phyloP scores from a whole-genome alignment of 306 rosid genomes.

The Cicer chorassanicum region DNA sequence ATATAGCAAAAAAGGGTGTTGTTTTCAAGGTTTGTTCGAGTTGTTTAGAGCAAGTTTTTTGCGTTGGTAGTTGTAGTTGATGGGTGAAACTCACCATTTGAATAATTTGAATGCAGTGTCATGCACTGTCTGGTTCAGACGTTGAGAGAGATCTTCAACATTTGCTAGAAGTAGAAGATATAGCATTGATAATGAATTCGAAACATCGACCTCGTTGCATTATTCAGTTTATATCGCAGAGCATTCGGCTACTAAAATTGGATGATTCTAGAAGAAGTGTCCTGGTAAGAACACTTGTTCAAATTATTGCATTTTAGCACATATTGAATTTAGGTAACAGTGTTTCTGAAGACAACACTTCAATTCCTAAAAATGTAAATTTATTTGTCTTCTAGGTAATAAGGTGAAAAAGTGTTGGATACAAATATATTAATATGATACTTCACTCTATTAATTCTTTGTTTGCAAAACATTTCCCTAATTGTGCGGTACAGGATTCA shows the following conservation, averaged over 20 bases:
- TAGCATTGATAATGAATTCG: slow-evolving; percentile 61
- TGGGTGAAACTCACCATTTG: slow-evolving; percentile 43
- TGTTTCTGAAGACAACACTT: slow-evolving; percentile 21
- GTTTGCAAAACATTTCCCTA: slow-evolving; percentile 20
- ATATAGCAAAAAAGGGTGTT: neutral
- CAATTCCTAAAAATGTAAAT: neutral
- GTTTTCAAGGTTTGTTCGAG: neutral
- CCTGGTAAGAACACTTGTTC: slow-evolving; percentile 56
- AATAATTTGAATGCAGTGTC: slow-evolving; percentile 70
- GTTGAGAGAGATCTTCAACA: slow-evolving; percentile 63
- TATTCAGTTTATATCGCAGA: slow-evolving; percentile 81
- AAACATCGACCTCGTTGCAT: slow-evolving; percentile 78
- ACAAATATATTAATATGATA: neutral
- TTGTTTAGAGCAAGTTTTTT: slow-evolving; percentile 25
- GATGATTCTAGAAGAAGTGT: slow-evolving; percentile 69
- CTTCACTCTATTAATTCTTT: slow-evolving; percentile 13
- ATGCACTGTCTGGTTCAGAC: slow-evolving; percentile 72
- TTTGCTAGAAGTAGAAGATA: slow-evolving; percentile 74
- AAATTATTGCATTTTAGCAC: slow-evolving; percentile 36
- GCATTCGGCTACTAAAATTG: slow-evolving; percentile 68
- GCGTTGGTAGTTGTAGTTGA: slow-evolving; percentile 10
- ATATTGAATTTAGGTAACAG: slow-evolving; percentile 14
- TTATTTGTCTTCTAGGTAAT: neutral
- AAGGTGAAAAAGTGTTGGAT: slow-evolving; percentile 12
- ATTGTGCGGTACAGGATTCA: slow-evolving; percentile 64